Base-by-base conservation (phyloP, 1,284 basidiomycete genomes). In the Boletus holoroseus region DNA sequence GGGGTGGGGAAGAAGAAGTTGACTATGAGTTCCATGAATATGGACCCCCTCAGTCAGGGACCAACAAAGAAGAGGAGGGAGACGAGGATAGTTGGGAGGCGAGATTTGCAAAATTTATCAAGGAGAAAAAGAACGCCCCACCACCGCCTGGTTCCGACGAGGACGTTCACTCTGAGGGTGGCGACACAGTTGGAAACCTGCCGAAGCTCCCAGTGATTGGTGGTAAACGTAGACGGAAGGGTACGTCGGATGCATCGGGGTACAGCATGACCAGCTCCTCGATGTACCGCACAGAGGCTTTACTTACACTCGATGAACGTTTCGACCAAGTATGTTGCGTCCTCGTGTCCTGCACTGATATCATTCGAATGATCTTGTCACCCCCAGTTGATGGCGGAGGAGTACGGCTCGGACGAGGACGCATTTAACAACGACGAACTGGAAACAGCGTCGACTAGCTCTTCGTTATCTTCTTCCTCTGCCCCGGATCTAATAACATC, bases 261-360 rank as follows among this genome's bases (percentile, higher is more conserved):
- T 94, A 94, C 75, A 91, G 88, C 66, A 98, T 99, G 95, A 95
- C 88, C 63, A 94, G 91, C 60, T 94, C 92, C 3, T 92, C 92
- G 22, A 94, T 99, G 89, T 91, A 85, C 71, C 80, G 96, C 36
- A 99, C 93, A 62, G 83, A 94, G 60, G 86, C 91, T 0, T 72
- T 99, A 31, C 82, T 88, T 40, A 86, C 85, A 5, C 76, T 99
- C 26, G 96, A 99, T 64, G 92, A 96, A 60, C 82, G 85, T 11
- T 99, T 99, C 63, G 94, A 98, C 61, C 83, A 91, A 77, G 93
- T 92, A 58, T 58, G 78, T 52, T 8, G 31, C 9, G 26, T 39
- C 39, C 18, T 35, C 39, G 44, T 27, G 7, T 31, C 7, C n/a
- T 22, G 28, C 35, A 7, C 18, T 22, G 16, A 37, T 28, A 37